Base-by-base conservation (phyloP, 768 basidiomycete genomes). In the Russula brevipes region DNA sequence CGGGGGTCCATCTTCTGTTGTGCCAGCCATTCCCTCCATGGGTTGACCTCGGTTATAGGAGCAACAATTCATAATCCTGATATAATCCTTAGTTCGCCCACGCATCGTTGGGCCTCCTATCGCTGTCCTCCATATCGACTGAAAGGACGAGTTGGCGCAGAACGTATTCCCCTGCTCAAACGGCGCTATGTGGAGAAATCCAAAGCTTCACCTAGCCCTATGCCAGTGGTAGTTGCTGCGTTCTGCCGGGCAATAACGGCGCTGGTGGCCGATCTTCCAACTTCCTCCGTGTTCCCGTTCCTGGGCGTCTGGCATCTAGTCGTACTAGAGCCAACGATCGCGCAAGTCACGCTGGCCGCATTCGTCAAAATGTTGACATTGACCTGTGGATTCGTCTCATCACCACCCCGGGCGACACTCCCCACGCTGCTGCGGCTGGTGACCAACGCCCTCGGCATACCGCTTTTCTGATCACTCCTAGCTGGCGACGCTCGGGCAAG, bases 371-470 rank as follows among this genome's bases (percentile, higher is more conserved):
- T 80, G 17, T 69, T 74, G n/a, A 61, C 59, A 1, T 69, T 73
- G 3, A 71, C 77, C 19, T 64, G 72, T 31, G 58, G 64, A 30
- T 66, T 68, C 16, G 72, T 68, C n/a, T 72, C 66, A 0, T 50
- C 74, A 71, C 41, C 69, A 12, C 67, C 24, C 42, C 24, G 70
- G 71, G n/a, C n/a, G n/a, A n/a, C 88, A 82, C 74, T 85, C 38
- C 79, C 93, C n/a, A 89, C 85, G 0, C 69, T 82, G 0, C 76
- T 92, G 0, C 85, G 88, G n/a, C 78, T 90, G 70, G 74, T 89
- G 6, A 77, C 85, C 41, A 94, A 94, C 69, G 75, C 79, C 10
- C 86, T 91, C 65, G 80, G 85, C 10, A 78, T 77, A 3, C 65
- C 71, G 1, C 71, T 82, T 49, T 73, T 75, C 11, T 70, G 73